phyloP scores from a whole-genome alignment of 2,329 filamentous ascomycete genomes.

The Fusarium armeniacum region DNA sequence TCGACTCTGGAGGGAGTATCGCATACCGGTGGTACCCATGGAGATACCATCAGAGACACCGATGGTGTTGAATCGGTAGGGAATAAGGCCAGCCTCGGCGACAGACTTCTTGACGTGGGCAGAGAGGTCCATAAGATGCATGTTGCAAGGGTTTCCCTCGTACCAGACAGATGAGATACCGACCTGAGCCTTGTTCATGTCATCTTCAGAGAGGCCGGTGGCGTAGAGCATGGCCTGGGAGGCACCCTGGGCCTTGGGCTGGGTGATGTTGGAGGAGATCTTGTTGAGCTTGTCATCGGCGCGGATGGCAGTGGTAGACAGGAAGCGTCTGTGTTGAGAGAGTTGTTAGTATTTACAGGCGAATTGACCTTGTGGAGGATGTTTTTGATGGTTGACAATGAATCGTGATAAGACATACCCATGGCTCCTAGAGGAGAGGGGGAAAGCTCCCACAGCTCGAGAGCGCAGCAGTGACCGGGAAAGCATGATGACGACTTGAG shows the following conservation, averaged over 20 bases:
- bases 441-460: conserved; percentile 49
- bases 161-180: conserved; percentile 99
- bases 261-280: conserved; percentile 86
- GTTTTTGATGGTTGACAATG: background rate
- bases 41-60: conserved; percentile 98
- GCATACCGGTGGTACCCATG: conserved; percentile 98
- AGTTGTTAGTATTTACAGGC: conserved; percentile 9
- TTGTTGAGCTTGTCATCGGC: conserved; percentile 79
- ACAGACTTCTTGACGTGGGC: conserved; percentile 76
- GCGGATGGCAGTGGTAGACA: conserved; percentile 65
- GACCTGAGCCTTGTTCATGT: conserved; percentile 97
- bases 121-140: conserved; percentile 95
- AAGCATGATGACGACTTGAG: conserved; percentile 47
- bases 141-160: conserved; percentile 98
- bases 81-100: conserved; percentile 80
- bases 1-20: conserved; percentile 92
- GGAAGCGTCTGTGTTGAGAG: conserved; percentile 59
- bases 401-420: conserved; percentile 42
- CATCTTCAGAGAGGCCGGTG: conserved; percentile 85
- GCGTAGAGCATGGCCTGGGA: conserved; percentile 99
- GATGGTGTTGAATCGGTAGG: conserved; percentile 99
- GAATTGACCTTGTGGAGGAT: background rate
- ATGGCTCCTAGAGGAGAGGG: conserved; percentile 45
- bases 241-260: conserved; percentile 97
- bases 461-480: conserved; percentile 50